These are phyloP conservation scores for Elsinoe ampelina DNA, from an alignment of 2,329 filamentous ascomycete genomes.

Conservation along the genomic window DNA sequence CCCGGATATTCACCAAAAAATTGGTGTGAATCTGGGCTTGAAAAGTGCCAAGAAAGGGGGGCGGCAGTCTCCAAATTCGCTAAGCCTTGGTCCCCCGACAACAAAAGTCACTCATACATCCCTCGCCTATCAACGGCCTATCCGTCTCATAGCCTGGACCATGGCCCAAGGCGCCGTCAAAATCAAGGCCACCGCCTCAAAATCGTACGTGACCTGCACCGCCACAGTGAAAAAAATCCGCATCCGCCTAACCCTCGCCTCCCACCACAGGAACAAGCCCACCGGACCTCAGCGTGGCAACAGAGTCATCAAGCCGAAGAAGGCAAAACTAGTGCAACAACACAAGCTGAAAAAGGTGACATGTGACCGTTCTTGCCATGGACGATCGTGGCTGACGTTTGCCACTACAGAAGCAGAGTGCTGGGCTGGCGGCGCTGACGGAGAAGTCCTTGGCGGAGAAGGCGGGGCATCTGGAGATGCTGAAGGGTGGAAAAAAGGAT, in stretches of 20 bases:
- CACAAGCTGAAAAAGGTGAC: constrained; percentile 53
- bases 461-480: constrained; percentile 60
- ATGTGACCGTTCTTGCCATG: not conserved
- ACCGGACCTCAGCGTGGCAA: constrained; percentile 36
- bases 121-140: no score
- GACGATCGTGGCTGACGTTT: not conserved
- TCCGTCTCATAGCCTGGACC: not conserved
- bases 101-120: not conserved
- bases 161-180: constrained; percentile 18
- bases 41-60: no score
- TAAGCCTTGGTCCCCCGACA: no score
- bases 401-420: constrained; percentile 46
- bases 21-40: no score
- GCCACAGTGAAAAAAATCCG: not conserved
- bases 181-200: constrained; percentile 14
- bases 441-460: constrained; percentile 57
- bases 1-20: no score
- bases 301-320: constrained; percentile 58
- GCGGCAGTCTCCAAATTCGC: no score
- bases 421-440: constrained; percentile 55
- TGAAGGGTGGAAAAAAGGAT: constrained; percentile 58
- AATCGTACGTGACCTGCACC: constrained; percentile 14
- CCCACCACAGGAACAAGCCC: constrained; percentile 13
- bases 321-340: constrained; percentile 49
- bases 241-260: not conserved